Conservation (phyloP, 2,329 filamentous ascomycete species). For the Fusarium stilboides region DNA sequence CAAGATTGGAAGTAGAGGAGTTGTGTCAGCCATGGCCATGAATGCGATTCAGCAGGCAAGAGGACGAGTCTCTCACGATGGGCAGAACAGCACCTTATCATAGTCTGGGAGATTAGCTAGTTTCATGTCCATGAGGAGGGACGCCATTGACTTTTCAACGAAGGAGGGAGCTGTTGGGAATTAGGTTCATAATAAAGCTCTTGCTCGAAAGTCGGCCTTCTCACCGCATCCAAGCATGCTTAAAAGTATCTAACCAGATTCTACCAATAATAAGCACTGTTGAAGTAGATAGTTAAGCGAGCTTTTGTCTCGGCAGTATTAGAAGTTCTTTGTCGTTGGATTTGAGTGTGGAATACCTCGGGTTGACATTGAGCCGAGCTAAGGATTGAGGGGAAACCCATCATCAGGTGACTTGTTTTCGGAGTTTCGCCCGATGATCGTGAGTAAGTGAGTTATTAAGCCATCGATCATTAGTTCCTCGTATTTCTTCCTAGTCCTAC, state of each 20-base stretch:
- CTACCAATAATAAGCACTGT: too few relatives aligned
- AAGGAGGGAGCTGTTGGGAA: too few relatives aligned
- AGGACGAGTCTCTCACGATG: not conserved
- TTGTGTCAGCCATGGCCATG: slow-evolving; percentile 20
- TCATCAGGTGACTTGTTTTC: slow-evolving; percentile 6
- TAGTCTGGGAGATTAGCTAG: not conserved
- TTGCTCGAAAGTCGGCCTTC: not conserved
- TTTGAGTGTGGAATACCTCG: slow-evolving; percentile 1
- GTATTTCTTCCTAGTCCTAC: fast-evolving
- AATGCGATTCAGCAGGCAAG: slow-evolving; percentile 5
- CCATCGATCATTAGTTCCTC: too few relatives aligned
- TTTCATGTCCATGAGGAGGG: too few relatives aligned
- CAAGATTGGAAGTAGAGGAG: slow-evolving; percentile 13
- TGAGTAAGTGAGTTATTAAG: not conserved
- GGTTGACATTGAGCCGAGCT: slow-evolving; percentile 11
- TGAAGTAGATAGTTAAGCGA: too few relatives aligned
- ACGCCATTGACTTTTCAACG: too few relatives aligned
- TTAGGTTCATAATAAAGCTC: too few relatives aligned
- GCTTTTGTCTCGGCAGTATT: not conserved
- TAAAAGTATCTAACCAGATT: not conserved
- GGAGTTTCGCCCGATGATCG: not conserved
- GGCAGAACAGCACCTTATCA: not conserved
- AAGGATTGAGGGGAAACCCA: slow-evolving; percentile 12
- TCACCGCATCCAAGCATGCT: not conserved
- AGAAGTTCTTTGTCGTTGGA: not conserved